These are phyloP conservation scores for Paramecium tetraurelia DNA, from an alignment of 73 alveolate species.

Conservation along the genomic window DNA sequence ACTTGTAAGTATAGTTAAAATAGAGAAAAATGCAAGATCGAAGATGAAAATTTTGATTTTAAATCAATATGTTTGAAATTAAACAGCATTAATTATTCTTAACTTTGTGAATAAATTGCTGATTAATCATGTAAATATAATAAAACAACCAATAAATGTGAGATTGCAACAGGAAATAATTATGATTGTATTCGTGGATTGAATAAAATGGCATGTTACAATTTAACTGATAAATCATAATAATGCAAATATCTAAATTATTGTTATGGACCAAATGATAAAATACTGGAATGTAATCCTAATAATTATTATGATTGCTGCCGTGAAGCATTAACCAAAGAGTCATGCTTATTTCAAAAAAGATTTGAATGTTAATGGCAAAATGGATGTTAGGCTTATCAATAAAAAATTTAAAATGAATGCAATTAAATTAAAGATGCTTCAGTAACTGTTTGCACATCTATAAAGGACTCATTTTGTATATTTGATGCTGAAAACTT, in stretches of 20 bases:
- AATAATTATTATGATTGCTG: not conserved
- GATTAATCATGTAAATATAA: not conserved
- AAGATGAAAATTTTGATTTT: not conserved
- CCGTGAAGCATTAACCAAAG: not conserved
- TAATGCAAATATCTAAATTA: not conserved
- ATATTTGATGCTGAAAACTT: not conserved
- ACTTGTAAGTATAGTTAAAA: no score
- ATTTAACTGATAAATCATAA: not conserved
- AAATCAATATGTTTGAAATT: not conserved
- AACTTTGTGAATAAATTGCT: not conserved
- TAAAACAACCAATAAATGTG: not conserved
- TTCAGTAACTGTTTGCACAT: no score
- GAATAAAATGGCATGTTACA: not conserved
- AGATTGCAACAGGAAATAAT: not conserved
- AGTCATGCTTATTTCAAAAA: not conserved
- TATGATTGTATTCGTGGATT: not conserved
- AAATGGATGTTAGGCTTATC: no score
- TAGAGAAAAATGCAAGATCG: not conserved
- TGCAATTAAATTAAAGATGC: no score
- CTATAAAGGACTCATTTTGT: not conserved
- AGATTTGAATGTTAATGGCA: not conserved
- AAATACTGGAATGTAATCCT: not conserved
- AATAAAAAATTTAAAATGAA: no score
- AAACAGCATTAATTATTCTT: not conserved
- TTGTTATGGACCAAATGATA: not conserved